These are phyloP conservation scores for Camptophora hylomeconis DNA, from an alignment of 2,329 filamentous ascomycete species.

Conservation along the genomic window DNA sequence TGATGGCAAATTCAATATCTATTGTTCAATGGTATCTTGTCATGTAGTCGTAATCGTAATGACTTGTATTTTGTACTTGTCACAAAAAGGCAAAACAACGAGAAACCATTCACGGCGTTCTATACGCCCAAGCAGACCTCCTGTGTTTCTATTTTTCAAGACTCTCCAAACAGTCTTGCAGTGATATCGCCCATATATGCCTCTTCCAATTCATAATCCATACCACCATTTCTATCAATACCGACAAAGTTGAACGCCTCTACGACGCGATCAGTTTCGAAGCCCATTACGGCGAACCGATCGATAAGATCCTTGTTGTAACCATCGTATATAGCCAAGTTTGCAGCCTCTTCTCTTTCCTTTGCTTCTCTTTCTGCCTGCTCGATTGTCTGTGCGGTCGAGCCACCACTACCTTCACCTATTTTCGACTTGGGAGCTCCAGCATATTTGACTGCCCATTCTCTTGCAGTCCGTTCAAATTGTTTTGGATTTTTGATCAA, in stretches of 20 bases:
- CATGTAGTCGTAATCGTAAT: no score
- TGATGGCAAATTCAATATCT: no score
- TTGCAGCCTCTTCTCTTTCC: slow-evolving; percentile 38
- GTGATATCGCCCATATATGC: slow-evolving; percentile 86
- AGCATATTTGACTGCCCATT: slow-evolving; percentile 81
- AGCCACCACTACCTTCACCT: slow-evolving; percentile 40
- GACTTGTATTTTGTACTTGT: no score
- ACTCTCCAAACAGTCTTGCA: slow-evolving; percentile 68
- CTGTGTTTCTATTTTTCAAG: no score
- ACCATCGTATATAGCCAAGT: slow-evolving; percentile 58
- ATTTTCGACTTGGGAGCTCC: slow-evolving; percentile 52
- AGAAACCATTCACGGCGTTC: no score
- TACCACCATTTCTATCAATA: slow-evolving; percentile 63
- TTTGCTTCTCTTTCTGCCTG: slow-evolving; percentile 41
- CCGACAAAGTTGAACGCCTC: slow-evolving; percentile 69
- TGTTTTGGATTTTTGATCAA: slow-evolving; percentile 63
- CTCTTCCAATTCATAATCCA: slow-evolving; percentile 78
- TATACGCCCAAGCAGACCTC: no score
- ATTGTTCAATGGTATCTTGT: no score
- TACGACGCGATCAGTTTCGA: slow-evolving; percentile 75
- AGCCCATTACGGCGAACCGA: slow-evolving; percentile 81
- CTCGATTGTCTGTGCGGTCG: slow-evolving; percentile 40
- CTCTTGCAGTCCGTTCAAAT: slow-evolving; percentile 69
- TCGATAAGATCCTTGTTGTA: slow-evolving; percentile 77
- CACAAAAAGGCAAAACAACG: no score